These are phyloP conservation scores for Pythium dissotocum DNA, from an alignment of 352 stramenopile genomes.

Conservation along the genomic window DNA sequence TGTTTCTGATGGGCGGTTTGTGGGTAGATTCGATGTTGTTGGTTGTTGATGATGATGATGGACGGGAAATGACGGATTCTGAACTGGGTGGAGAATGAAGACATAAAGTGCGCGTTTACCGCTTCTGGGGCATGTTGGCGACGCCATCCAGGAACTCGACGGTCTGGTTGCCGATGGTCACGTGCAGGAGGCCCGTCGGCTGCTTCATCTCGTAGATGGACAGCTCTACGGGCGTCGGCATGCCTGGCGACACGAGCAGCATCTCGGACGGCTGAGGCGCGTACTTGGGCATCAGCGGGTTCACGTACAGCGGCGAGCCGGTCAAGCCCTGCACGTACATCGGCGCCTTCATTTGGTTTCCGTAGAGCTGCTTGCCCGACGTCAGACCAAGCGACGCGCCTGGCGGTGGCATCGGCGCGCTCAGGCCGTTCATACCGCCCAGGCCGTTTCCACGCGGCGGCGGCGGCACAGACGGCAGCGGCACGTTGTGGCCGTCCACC, in stretches of 20 bases:
- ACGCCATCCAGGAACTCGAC: slow-evolving; percentile 83
- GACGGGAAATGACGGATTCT: slow-evolving; percentile 35
- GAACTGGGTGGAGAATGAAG: slow-evolving; percentile 21
- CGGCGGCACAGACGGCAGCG: slow-evolving; percentile 34
- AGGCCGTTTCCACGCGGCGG: slow-evolving; percentile 23
- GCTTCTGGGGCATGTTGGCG: slow-evolving; percentile 81
- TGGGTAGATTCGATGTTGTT: slow-evolving; percentile 9
- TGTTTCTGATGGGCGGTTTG: neutral
- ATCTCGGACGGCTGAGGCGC: slow-evolving; percentile 51
- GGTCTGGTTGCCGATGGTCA: slow-evolving; percentile 80
- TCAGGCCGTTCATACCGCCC: slow-evolving; percentile 20
- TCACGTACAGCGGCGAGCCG: slow-evolving; percentile 50
- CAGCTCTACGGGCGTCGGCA: slow-evolving; percentile 73
- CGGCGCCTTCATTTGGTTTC: slow-evolving; percentile 15
- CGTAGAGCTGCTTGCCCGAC: slow-evolving; percentile 28
- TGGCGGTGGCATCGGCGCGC: slow-evolving; percentile 33
- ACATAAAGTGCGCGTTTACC: slow-evolving; percentile 38
- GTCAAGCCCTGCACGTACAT: slow-evolving; percentile 25
- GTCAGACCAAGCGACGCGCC: slow-evolving; percentile 40
- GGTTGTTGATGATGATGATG: slow-evolving; percentile 7
- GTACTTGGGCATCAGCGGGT: slow-evolving; percentile 70
- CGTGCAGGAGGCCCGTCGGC: slow-evolving; percentile 76
- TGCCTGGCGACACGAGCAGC: slow-evolving; percentile 63
- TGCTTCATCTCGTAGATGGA: slow-evolving; percentile 88
- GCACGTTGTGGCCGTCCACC: slow-evolving; percentile 45